A percentile compares a stretch with the other conserved stretches of the same genome.
Evolutionary conservation across 2,329 filamentous ascomycete genomes (phyloP).

Genomic region (Plenodomus lindquistii): DNA sequence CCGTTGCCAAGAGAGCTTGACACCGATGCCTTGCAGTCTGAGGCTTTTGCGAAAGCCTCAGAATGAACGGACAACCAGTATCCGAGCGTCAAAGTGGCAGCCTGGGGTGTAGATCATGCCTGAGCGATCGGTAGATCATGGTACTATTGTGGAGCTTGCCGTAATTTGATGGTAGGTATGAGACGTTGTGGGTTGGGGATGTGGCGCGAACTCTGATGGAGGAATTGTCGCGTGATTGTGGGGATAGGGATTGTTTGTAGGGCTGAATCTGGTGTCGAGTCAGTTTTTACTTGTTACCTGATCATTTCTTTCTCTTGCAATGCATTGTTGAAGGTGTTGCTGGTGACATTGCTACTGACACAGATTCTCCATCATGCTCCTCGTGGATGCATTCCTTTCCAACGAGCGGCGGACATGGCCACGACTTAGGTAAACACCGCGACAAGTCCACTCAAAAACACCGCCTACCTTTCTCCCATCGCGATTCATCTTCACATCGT

Average conservation of each 20-base stretch:
- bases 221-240: conserved; percentile 2
- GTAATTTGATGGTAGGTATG: not conserved
- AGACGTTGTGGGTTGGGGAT: conserved; percentile 5
- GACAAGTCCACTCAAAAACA: too few relatives aligned
- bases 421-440: too few relatives aligned
- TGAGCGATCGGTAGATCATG: conserved; percentile 2
- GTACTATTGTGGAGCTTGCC: not conserved
- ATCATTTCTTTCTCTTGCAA: too few relatives aligned
- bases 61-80: not conserved
- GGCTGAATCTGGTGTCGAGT: too few relatives aligned
- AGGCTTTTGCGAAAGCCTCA: conserved; percentile 13
- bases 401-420: too few relatives aligned
- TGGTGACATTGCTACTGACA: too few relatives aligned
- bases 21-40: conserved; percentile 5
- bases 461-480: too few relatives aligned
- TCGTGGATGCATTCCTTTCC: too few relatives aligned
- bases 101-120: conserved; percentile 15
- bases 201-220: not conserved
- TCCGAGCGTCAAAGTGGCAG: conserved; percentile 11
- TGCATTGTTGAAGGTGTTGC: too few relatives aligned
- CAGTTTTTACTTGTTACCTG: too few relatives aligned
- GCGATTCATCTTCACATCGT: too few relatives aligned
- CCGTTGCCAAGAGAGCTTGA: conserved; percentile 29
- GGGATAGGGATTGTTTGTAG: not conserved
- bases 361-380: too few relatives aligned